phyloP scores from a whole-genome alignment of 2,329 filamentous ascomycete genomes.

The Fusarium albidum region DNA sequence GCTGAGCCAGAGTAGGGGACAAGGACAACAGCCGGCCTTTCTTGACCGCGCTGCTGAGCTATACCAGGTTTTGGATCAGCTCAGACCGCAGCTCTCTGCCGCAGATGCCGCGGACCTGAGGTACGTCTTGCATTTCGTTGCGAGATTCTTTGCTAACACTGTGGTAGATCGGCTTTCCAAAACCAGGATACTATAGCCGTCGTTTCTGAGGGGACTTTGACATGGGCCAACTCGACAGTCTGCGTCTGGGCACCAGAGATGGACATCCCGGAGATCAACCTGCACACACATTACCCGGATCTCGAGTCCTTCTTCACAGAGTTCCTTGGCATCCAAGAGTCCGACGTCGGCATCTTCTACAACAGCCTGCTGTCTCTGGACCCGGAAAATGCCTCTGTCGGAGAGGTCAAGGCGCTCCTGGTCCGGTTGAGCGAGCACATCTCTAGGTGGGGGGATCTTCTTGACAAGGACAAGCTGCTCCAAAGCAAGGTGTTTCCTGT shows the following conservation, averaged over 20 bases:
- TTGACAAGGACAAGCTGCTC: not conserved
- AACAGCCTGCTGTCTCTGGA: not conserved
- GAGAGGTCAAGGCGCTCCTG: constrained; percentile 1
- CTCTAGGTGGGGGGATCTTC: not conserved
- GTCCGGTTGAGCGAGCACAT: constrained; percentile 1
- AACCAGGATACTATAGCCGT: not conserved
- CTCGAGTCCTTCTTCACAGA: constrained; percentile 13
- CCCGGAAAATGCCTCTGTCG: not conserved
- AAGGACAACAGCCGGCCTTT: not conserved
- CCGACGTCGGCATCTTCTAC: constrained; percentile 5
- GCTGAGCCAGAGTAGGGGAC: not conserved
- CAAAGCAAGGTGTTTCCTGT: constrained; percentile 4
- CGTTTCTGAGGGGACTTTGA: not conserved
- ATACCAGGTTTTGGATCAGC: not conserved
- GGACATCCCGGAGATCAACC: not conserved
- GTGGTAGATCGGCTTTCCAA: not conserved
- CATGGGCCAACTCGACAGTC: constrained; percentile 5
- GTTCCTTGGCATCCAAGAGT: constrained; percentile 1
- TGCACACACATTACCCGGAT: constrained; percentile 10
- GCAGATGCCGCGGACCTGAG: not conserved
- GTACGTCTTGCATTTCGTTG: not conserved
- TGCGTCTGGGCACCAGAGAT: constrained; percentile 13
- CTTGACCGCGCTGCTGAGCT: not conserved
- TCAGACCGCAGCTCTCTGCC: not conserved
- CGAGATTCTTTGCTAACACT: not conserved